These are phyloP conservation scores for Marasmius oreades DNA, from an alignment of 1,284 basidiomycete species.

Conservation along the genomic window DNA sequence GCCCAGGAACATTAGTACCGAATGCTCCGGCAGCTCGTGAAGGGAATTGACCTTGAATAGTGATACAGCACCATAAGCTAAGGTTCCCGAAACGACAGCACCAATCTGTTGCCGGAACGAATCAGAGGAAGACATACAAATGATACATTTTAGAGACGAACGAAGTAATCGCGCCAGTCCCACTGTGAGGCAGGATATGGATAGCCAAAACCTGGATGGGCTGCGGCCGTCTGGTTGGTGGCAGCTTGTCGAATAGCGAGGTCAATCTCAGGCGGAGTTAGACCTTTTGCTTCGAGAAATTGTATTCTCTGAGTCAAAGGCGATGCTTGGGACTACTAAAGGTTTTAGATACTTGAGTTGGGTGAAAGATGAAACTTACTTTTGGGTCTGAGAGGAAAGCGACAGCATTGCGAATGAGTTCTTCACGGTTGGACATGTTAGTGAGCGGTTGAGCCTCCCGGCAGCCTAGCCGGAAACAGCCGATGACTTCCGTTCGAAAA, in stretches of 20 bases:
- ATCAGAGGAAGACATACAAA: constrained; percentile 14
- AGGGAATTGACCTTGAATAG: constrained; percentile 67
- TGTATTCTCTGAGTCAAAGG: constrained; percentile 83
- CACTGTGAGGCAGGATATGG: constrained; percentile 45
- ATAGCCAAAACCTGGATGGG: constrained; percentile 44
- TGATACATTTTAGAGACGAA: constrained; percentile 37
- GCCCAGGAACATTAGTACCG: background rate
- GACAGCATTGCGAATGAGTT: constrained; percentile 78
- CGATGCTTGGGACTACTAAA: constrained; percentile 62
- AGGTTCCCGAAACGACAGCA: constrained; percentile 85
- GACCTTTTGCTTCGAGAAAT: constrained; percentile 93
- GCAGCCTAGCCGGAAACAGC: constrained; percentile 13
- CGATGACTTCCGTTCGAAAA: constrained; percentile 15
- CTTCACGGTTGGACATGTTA: constrained; percentile 57
- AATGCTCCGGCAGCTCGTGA: constrained; percentile 19
- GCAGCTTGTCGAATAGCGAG: constrained; percentile 71
- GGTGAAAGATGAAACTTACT: constrained; percentile 31
- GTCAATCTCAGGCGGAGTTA: constrained; percentile 85
- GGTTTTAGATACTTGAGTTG: constrained; percentile 8
- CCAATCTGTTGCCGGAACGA: constrained; percentile 69
- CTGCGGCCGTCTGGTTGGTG: constrained; percentile 24
- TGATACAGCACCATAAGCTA: constrained; percentile 86
- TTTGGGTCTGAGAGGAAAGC: constrained; percentile 77
- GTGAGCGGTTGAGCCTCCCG: constrained; percentile 22
- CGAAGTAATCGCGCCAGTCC: constrained; percentile 97